Evolutionary conservation across 106 monocot genomes (phyloP), one percentile per base, ranked within the genome.

Genomic region (Phalaenopsis equestris): DNA sequence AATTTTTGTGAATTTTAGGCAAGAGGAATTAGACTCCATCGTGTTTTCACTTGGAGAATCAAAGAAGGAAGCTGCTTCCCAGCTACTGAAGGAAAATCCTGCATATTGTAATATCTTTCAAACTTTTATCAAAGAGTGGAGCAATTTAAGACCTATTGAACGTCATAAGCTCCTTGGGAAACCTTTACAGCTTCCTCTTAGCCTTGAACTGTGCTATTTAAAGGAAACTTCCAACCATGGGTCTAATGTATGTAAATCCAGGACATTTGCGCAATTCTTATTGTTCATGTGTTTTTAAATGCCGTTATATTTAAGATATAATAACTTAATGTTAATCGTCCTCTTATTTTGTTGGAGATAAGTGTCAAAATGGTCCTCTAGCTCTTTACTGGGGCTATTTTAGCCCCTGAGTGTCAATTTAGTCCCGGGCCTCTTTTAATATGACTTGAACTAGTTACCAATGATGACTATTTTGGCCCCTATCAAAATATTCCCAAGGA

Each of bases 141-240:
- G 79, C 85, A 78, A 73, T 83, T 84, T 99, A 79, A 94, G 93
- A 72, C 87, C 98, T 67, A 84, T 99, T 80, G 92, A 99, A 55
- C 87, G 75, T 67, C 91, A 88, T 19, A 94, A 94, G 72, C 86
- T 99, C 46, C 85, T 88, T 21, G 98, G 98, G 73, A 99, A 94
- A 76, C 94, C 98, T 70, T 79, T 99, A 72, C 92, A 99, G 81
- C 92, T 94, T 86, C 94, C 98, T 77, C 82, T 99, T 39, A 85
- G 78, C 77, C 79, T 92, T 70, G 98, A 99, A 79, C 47, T 99
- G 21, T 93, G 89, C 81, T 99, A 91, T 80, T 79, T 99, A 73
- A 91, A 90, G 77, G 98, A 94, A 77, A 81, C 83, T 49, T 67
- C 70, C 75, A 99, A 94, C 81, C 94, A 99, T 81, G 88, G 82